Evolutionary conservation across 164 flowering plant species (phyloP), one percentile per base, ranked within the genome.

Genomic region (Kingdonia uniflora): DNA sequence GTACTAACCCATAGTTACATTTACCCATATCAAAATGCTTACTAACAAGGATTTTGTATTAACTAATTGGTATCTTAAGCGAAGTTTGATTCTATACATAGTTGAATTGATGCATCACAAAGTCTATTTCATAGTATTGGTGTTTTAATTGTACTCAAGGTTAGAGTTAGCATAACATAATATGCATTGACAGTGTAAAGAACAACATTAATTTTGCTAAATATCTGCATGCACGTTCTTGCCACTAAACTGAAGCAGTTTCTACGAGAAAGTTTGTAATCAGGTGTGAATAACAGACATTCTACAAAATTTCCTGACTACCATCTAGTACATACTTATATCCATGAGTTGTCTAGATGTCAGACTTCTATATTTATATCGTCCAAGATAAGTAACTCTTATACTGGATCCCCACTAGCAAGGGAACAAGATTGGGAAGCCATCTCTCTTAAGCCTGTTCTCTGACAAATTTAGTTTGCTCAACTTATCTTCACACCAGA

Each of bases 401-500:
- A 56, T 26, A 41, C 21, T 11, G 51, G 42, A 21, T 14, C 22
- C 43, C 23, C 10, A 61, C 62, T 63, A 77, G 51, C 84, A 71
- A 23, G 94, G 94, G 54, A 87, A 87, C 19, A 87, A 78, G 55
- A 66, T 29, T 7, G 87, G 90, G 37, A 80, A 79, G 0, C 79
- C 76, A 48, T 80, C 85, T 63, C 96, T 77, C 55, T 52, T 74
- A 53, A 88, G 63, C 64, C 59, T 77, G 33, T 82, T 80, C 2
- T 72, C 74, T 0, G 56, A 20, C 12, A 85, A 42, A 19, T 72
- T 73, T 20, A 89, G 60, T 61, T 84, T 85, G 64, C 75, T 80
- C 78, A 85, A 74, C 81, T 89, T 89, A 41, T 79, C 92, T 73
- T 78, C 95, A 49, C 92, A 85, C 97, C 97, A 89, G 25, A 74